Evolutionary conservation across 2,329 filamentous ascomycete genomes (phyloP).

Genomic region (Cordyceps cicadae): DNA sequence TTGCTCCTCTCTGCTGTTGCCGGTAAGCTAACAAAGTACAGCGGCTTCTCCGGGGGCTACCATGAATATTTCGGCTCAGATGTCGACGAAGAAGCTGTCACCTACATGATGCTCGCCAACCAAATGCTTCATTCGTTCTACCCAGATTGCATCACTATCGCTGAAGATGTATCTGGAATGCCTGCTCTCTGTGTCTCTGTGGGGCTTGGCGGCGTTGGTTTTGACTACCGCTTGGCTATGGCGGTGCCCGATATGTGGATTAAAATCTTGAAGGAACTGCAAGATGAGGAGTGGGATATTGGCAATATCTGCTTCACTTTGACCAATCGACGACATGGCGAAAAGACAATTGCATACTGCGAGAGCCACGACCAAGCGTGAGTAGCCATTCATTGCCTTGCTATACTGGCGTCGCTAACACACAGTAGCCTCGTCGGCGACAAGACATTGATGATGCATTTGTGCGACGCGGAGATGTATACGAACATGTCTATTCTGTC

Average conservation of each 20-base stretch:
- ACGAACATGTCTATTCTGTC: conserved; percentile 89
- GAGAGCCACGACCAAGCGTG: conserved; percentile 98
- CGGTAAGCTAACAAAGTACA: conserved; percentile 30
- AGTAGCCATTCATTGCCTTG: conserved; percentile 28
- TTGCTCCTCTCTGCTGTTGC: background rate
- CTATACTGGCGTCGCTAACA: conserved; percentile 19
- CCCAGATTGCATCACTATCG: conserved; percentile 80
- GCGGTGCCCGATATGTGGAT: conserved; percentile 98
- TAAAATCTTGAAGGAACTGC: conserved; percentile 91
- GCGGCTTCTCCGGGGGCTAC: conserved; percentile 93
- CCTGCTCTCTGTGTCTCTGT: conserved; percentile 86
- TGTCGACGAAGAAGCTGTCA: conserved; percentile 88
- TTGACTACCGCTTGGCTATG: conserved; percentile 97
- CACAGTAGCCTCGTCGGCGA: conserved; percentile 74
- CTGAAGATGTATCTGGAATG: conserved; percentile 98
- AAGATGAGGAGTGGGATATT: conserved; percentile 89
- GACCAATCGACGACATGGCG: conserved; percentile 86
- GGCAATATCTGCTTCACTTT: conserved; percentile 75
- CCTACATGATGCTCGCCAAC: conserved; percentile 94
- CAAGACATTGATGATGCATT: conserved; percentile 95
- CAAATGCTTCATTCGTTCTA: conserved; percentile 91
- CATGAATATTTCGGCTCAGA: conserved; percentile 91
- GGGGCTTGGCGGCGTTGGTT: conserved; percentile 82
- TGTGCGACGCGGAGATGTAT: conserved; percentile 95
- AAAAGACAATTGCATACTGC: conserved; percentile 97